phyloP scores from a whole-genome alignment of 768 basidiomycete genomes.

The Russula sp. region DNA sequence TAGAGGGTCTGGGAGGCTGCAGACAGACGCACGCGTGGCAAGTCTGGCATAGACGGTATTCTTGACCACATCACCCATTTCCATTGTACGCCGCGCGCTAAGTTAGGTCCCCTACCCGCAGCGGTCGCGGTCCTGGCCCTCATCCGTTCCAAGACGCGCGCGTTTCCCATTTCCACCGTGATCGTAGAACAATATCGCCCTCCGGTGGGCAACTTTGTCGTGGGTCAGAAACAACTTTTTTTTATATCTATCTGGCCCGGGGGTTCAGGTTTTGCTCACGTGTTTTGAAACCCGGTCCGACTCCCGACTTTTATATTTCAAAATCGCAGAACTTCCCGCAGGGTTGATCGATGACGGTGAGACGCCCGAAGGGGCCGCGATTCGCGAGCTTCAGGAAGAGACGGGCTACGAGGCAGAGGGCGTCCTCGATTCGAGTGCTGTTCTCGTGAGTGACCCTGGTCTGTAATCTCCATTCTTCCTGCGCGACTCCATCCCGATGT shows the following conservation, averaged over 20 bases:
- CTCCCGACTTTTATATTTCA: not conserved
- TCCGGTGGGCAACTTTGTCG: slow-evolving; percentile 67
- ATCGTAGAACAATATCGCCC: slow-evolving; percentile 92
- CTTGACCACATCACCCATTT: not conserved
- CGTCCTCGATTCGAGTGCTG: slow-evolving; percentile 56
- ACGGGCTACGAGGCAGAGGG: slow-evolving; percentile 74
- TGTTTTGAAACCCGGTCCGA: not conserved
- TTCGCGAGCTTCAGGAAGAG: slow-evolving; percentile 89
- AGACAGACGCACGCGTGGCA: slow-evolving; percentile 70
- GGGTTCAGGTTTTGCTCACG: not conserved
- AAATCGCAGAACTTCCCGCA: slow-evolving; percentile 49
- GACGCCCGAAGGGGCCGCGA: slow-evolving; percentile 69
- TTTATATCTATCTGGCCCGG: not conserved
- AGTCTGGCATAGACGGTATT: slow-evolving; percentile 75
- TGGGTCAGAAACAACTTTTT: slow-evolving; percentile 43
- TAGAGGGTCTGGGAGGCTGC: slow-evolving; percentile 90
- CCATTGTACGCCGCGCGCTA: not conserved
- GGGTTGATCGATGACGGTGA: slow-evolving; percentile 87
- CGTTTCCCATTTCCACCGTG: slow-evolving; percentile 71
- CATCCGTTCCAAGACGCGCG: slow-evolving; percentile 64
- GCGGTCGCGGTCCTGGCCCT: slow-evolving; percentile 84
- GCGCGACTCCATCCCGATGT: not conserved
- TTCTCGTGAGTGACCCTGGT: slow-evolving; percentile 72
- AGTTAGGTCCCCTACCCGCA: slow-evolving; percentile 28
- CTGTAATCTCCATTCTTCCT: slow-evolving; percentile 15